phyloP scores from a whole-genome alignment of 2,329 filamentous ascomycete species.

The Apiospora koreana region DNA sequence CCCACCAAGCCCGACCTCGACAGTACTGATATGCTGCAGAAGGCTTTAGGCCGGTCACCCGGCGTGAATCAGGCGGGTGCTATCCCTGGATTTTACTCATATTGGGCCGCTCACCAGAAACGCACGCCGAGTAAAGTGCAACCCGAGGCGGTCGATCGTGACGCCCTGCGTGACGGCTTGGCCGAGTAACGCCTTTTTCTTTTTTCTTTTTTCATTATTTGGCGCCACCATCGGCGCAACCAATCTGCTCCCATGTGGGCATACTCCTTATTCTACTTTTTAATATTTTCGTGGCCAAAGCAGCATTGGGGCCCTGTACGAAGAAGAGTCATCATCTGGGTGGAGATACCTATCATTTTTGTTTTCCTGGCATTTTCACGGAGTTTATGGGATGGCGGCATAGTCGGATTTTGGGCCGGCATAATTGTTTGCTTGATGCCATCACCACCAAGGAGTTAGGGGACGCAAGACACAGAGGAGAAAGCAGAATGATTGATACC shows the following conservation, averaged over 20 bases:
- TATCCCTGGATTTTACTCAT: constrained; percentile 70
- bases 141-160: constrained; percentile 58
- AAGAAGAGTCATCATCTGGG: neutral
- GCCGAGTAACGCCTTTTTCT: constrained; percentile 32
- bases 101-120: constrained; percentile 52
- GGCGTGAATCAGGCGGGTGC: constrained; percentile 80
- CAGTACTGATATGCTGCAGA: constrained; percentile 26
- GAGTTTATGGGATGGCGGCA: neutral
- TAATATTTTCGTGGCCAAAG: neutral
- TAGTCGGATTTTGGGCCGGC: neutral
- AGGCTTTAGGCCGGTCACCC: constrained; percentile 52
- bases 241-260: neutral
- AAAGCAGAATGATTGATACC: constrained; percentile 1
- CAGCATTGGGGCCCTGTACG: neutral
- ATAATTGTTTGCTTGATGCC: neutral
- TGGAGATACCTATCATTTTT: neutral
- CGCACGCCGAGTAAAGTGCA: constrained; percentile 58
- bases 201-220: neutral
- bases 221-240: neutral
- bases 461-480: neutral
- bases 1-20: constrained; percentile 36
- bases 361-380: neutral
- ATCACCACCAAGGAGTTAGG: neutral
- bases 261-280: neutral
- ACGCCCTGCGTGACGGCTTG: constrained; percentile 62